Evolutionary conservation across 805 yeast genomes (phyloP).

Genomic region (Ogataea trehaloabstinens): DNA sequence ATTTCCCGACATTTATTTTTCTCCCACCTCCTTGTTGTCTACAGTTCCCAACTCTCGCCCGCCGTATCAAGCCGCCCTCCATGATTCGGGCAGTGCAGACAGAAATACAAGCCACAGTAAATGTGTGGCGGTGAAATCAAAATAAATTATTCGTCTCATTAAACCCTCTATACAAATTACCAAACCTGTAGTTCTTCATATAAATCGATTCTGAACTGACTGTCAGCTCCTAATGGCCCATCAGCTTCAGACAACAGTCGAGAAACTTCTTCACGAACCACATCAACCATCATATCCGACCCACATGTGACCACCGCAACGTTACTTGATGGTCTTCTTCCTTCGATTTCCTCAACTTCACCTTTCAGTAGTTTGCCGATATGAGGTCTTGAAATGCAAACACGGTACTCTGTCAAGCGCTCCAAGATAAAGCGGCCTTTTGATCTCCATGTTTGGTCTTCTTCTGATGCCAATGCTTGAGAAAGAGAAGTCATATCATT

Average conservation of each 20-base stretch:
- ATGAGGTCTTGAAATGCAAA: slow-evolving; percentile 16
- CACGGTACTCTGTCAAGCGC: slow-evolving; percentile 34
- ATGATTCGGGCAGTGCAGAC: no score
- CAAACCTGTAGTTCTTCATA: slow-evolving; percentile 60
- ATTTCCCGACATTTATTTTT: no score
- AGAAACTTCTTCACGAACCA: slow-evolving; percentile 43
- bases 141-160: no score
- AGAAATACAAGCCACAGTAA: no score
- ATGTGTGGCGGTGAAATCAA: no score
- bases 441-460: slow-evolving; percentile 27
- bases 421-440: slow-evolving; percentile 29
- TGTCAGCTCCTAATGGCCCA: slow-evolving; percentile 7
- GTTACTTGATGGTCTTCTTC: slow-evolving; percentile 25
- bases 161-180: slow-evolving; percentile 31
- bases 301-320: slow-evolving; percentile 56
- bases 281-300: slow-evolving; percentile 53
- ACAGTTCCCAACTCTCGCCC: neutral
- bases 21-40: neutral
- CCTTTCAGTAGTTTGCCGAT: slow-evolving; percentile 11
- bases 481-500: neutral
- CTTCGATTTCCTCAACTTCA: slow-evolving; percentile 27
- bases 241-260: slow-evolving; percentile 21
- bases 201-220: slow-evolving; percentile 46
- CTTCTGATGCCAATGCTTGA: neutral
- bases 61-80: neutral